Conservation (phyloP, 140 eudicot species). For the Bidens hawaiensis region DNA sequence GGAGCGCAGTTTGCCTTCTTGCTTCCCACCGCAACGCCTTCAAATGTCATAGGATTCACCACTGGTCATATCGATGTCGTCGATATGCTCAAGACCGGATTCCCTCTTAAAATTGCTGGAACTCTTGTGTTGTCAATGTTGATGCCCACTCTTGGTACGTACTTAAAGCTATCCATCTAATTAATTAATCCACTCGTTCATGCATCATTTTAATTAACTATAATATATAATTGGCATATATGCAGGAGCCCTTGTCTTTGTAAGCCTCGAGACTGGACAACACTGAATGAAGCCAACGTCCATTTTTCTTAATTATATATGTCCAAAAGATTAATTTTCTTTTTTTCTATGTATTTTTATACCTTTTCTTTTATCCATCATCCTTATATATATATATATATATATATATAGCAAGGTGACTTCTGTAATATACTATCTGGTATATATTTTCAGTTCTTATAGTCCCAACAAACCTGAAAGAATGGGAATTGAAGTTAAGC, state of each 20-base stretch:
- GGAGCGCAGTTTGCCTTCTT: constrained; percentile 76
- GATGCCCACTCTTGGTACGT: constrained; percentile 90
- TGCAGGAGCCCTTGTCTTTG: constrained; percentile 29
- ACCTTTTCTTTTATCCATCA: too few species aligned
- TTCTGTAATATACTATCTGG: too few species aligned
- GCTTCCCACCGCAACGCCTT: constrained; percentile 83
- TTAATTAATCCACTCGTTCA: neutral
- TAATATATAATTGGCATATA: neutral
- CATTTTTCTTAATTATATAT: neutral
- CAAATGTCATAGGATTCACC: constrained; percentile 71
- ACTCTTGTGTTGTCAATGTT: constrained; percentile 41
- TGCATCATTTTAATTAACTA: neutral
- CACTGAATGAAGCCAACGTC: neutral
- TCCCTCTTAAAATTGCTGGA: constrained; percentile 59
- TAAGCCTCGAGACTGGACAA: neutral
- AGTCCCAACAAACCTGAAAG: too few species aligned
- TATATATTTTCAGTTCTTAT: too few species aligned
- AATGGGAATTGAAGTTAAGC: too few species aligned
- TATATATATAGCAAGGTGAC: too few species aligned
- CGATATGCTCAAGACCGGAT: constrained; percentile 66
- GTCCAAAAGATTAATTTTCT: too few species aligned
- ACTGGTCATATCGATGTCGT: constrained; percentile 63
- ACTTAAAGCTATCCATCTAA: too few species aligned
- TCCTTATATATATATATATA: too few species aligned
- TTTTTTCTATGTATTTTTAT: too few species aligned